Evolutionary conservation across 805 yeast species (phyloP).

Genomic region (Metschnikowia drakensbergensis): DNA sequence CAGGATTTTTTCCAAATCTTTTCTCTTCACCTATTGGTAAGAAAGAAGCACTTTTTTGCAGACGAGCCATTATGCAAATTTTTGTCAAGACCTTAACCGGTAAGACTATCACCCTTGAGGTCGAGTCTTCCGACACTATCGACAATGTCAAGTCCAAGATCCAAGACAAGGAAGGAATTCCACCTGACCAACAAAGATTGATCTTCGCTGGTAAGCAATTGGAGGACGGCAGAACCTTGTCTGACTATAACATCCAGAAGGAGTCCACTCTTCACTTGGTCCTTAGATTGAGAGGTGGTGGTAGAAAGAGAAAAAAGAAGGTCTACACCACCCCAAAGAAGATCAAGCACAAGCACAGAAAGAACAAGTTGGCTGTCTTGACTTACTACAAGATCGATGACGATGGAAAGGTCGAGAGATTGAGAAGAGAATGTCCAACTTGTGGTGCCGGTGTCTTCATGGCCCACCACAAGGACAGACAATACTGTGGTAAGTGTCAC

Average conservation of each 20-base stretch:
- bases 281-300: slow-evolving; percentile 88
- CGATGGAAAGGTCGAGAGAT: slow-evolving; percentile 97
- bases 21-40: slow-evolving; percentile 30
- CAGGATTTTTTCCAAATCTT: slow-evolving; percentile 2
- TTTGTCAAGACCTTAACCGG: slow-evolving; percentile 99
- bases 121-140: slow-evolving; percentile 97
- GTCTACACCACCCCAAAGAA: slow-evolving; percentile 99
- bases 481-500: slow-evolving; percentile 99
- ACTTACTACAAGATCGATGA: slow-evolving; percentile 99
- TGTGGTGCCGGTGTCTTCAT: slow-evolving; percentile 99
- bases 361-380: slow-evolving; percentile 98
- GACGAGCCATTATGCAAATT: slow-evolving; percentile 71
- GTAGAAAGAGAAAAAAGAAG: slow-evolving; percentile 99
- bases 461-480: slow-evolving; percentile 99
- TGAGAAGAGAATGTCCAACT: slow-evolving; percentile 95
- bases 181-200: slow-evolving; percentile 99
- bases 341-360: slow-evolving; percentile 99
- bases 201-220: slow-evolving; percentile 99
- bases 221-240: slow-evolving; percentile 98
- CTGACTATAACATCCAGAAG: slow-evolving; percentile 99
- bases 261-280: slow-evolving; percentile 97
- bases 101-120: slow-evolving; percentile 98
- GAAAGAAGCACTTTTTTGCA: slow-evolving; percentile 46
- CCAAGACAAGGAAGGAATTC: slow-evolving; percentile 99
- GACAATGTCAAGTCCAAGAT: slow-evolving; percentile 98